Evolutionary conservation across 2,329 filamentous ascomycete species (phyloP).

Genomic region (Blastomyces gilchristii): DNA sequence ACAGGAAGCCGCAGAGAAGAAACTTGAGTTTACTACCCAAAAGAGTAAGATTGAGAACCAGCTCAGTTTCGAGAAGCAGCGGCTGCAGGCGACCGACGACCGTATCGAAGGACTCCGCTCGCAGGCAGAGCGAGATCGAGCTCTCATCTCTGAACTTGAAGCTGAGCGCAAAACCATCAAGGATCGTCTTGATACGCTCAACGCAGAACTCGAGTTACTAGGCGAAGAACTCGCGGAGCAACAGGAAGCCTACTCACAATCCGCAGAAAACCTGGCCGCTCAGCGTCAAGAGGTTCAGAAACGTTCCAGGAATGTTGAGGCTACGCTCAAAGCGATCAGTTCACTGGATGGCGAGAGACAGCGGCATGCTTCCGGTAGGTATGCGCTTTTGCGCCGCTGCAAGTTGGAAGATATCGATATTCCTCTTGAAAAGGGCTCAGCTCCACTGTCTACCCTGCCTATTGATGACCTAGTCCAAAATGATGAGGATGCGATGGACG

Average conservation of each 20-base stretch:
- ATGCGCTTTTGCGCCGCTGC: conserved; percentile 74
- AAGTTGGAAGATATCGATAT: conserved; percentile 88
- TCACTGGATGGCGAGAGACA: conserved; percentile 77
- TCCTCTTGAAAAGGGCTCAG: conserved; percentile 63
- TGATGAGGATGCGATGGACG: conserved; percentile 83
- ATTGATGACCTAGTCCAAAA: conserved; percentile 70
- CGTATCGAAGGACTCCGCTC: conserved; percentile 60
- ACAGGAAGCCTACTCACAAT: conserved; percentile 56
- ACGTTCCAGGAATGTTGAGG: conserved; percentile 73
- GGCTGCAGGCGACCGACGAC: conserved; percentile 57
- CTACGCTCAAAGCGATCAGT: conserved; percentile 61
- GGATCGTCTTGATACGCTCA: conserved; percentile 58
- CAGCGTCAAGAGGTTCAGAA: conserved; percentile 73
- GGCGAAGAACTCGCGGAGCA: conserved; percentile 60
- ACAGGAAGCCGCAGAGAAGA: conserved; percentile 79
- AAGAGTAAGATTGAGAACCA: conserved; percentile 52
- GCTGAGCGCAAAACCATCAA: conserved; percentile 65
- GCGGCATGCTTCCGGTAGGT: conserved; percentile 72
- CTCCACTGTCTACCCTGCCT: conserved; percentile 65
- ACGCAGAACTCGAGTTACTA: conserved; percentile 66
- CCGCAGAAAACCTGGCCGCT: conserved; percentile 64
- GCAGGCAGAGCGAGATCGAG: conserved; percentile 55
- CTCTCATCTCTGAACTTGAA: conserved; percentile 59
- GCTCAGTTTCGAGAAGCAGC: conserved; percentile 57
- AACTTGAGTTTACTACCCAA: conserved; percentile 76